Evolutionary conservation across 140 eudicot species (phyloP), one percentile per base, ranked within the genome.

Genomic region (Oenanthe javanica): DNA sequence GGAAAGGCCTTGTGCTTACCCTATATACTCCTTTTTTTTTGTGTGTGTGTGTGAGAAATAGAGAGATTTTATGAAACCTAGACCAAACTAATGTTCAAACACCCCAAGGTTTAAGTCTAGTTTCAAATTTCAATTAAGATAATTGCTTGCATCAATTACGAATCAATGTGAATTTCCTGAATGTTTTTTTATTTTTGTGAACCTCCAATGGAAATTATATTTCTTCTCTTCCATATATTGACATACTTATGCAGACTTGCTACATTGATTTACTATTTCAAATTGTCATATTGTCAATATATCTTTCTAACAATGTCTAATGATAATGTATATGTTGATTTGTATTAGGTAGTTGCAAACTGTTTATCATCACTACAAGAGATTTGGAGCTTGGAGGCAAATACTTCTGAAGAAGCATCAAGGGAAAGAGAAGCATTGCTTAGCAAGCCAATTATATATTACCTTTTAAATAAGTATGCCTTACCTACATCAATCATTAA

Each of bases 301-400:
- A 48, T 75, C 36, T 31, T 48, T 11, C 15, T 4, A 4, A 47
- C 15, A 75, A 1, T 23, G 40, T 75, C 59, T 48, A 46, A 23
- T 14, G 52, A 21, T 40, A 18, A 40, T 21, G 73, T 42, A 55
- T 21, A 55, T 36, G 23, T n/a, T 23, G 19, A 64, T 54, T 19
- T 18, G 27, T 75, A 42, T 55, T 89, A 94, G 98, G 99, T 95
- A 55, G 99, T 95, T 79, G 99, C 97, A 47, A 92, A 95, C 80
- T 95, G 95, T 85, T 82, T 95, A 85, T 89, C 88, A 76, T 88
- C 97, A 69, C 82, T 95, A 43, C 99, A 92, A 88, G 97, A 95
- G 88, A 95, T 95, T 72, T 92, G 97, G 97, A 89, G 93, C 73
- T 81, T 87, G 85, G 98, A 94, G 86, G 97, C 97, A 84, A 89